A percentile compares a stretch with the other conserved stretches of the same genome.
Conservation (phyloP, 1,284 basidiomycete genomes). For the Ganoderma boninense region DNA sequence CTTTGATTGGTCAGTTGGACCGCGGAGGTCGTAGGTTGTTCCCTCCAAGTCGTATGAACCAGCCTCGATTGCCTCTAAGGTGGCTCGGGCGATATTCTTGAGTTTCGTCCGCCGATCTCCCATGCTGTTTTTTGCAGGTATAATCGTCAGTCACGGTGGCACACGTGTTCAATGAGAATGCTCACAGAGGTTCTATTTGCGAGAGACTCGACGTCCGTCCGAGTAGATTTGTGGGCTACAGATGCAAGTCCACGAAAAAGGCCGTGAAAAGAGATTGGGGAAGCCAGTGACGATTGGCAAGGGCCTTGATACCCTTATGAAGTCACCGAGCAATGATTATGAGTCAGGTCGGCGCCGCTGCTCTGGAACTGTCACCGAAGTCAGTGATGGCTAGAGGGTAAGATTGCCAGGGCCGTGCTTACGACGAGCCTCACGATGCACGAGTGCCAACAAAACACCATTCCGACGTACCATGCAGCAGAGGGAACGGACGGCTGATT, state of each 20-base stretch:
- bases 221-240: no score
- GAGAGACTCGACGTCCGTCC: background rate
- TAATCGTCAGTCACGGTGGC: background rate
- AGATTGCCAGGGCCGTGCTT: background rate
- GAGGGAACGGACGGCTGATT: background rate
- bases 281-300: background rate
- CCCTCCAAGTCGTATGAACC: conserved; percentile 39
- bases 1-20: conserved; percentile 43
- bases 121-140: background rate
- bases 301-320: background rate
- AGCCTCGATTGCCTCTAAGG: conserved; percentile 42
- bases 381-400: background rate
- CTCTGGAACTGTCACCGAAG: background rate
- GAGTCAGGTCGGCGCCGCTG: background rate
- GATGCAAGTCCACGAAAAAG: background rate
- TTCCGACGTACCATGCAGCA: background rate
- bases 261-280: background rate
- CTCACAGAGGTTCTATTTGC: background rate
- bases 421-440: background rate
- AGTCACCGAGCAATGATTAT: background rate
- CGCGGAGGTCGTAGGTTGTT: conserved; percentile 42
- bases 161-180: background rate
- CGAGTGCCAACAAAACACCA: background rate
- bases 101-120: conserved; percentile 30
- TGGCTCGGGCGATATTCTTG: conserved; percentile 42